Evolutionary conservation across 768 basidiomycete species (phyloP), one percentile per base, ranked within the genome.

Genomic region (Pleurotus pulmonarius): DNA sequence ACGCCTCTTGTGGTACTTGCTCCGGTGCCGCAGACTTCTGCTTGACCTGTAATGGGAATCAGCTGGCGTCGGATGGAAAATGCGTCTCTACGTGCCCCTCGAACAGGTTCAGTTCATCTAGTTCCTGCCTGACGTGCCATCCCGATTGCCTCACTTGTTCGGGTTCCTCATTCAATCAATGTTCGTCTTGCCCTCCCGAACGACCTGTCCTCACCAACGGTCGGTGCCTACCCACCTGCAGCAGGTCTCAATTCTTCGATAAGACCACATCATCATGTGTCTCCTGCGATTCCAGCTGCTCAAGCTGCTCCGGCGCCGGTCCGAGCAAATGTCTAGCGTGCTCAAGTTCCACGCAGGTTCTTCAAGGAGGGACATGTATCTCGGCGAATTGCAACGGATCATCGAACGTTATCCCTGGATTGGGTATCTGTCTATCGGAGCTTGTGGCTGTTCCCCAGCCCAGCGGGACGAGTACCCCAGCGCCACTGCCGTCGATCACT

Each of bases 121-220:
- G 84, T 20, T 70, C 81, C 24, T 95, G 93, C 72, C 65, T 83
- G 55, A 63, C 85, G 4, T 96, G 94, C 68, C 92, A 95, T 58
- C 84, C 91, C 0, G 94, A 95, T 65, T 96, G 93, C 64, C 83
- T 82, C 13, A 85, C 87, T 1, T 96, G 94, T 70, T 83, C 84
- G 20, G 92, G 91, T n/a, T 63, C 80, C 18, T 81, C 84, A 0
- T 91, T 91, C 72, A 84, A 83, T 65, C 86, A 93, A 65, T 96
- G 93, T 70, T 77, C 83, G 6, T 81, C 81, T 47, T 94, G 92
- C 64, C 77, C 83, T 29, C 63, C 83, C 24, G 71, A 75, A 18
- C 81, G 85, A 0, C 92, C 91, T 0, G 89, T 93, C 39, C 82
- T 86, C 46, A 81, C 81, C 39, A 83, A 81, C 54, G 90, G 90